Evolutionary conservation across 1,284 basidiomycete genomes (phyloP).

Genomic region (Malassezia japonica): DNA sequence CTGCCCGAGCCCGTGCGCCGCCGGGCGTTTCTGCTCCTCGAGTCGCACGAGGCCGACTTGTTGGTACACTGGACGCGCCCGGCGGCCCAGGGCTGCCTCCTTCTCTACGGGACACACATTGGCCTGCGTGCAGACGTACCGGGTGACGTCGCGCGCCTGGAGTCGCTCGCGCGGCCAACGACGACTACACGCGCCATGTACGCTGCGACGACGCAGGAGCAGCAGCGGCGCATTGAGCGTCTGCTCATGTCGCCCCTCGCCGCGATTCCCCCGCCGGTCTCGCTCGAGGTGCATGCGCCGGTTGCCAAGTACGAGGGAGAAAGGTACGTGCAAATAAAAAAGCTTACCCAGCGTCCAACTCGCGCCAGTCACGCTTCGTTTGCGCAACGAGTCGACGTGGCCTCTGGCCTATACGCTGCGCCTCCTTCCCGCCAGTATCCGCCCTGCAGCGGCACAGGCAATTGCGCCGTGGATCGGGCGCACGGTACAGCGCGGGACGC

Average conservation of each 20-base stretch:
- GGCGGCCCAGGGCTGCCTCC: not conserved
- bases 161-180: not conserved
- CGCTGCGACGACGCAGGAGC: slow-evolving; percentile 27
- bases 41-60: slow-evolving; percentile 9
- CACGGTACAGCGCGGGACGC: not conserved
- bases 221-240: slow-evolving; percentile 19
- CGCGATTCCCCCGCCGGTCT: not conserved
- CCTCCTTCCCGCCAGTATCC: not conserved
- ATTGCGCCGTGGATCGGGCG: slow-evolving; percentile 7
- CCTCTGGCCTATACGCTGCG: slow-evolving; percentile 1
- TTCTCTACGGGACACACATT: slow-evolving; percentile 3
- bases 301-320: too few species aligned
- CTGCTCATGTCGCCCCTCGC: slow-evolving; percentile 20
- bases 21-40: not conserved
- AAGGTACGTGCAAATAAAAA: too few species aligned
- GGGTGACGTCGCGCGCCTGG: not conserved
- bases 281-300: not conserved
- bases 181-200: slow-evolving; percentile 19
- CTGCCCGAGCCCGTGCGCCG: not conserved
- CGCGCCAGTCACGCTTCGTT: not conserved
- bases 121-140: slow-evolving; percentile 4
- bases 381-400: slow-evolving; percentile 13
- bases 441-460: not conserved
- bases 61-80: slow-evolving; percentile 1
- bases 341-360: too few species aligned